Base-by-base conservation (phyloP, 805 yeast genomes). In the Pichia rugopelliculosa region DNA sequence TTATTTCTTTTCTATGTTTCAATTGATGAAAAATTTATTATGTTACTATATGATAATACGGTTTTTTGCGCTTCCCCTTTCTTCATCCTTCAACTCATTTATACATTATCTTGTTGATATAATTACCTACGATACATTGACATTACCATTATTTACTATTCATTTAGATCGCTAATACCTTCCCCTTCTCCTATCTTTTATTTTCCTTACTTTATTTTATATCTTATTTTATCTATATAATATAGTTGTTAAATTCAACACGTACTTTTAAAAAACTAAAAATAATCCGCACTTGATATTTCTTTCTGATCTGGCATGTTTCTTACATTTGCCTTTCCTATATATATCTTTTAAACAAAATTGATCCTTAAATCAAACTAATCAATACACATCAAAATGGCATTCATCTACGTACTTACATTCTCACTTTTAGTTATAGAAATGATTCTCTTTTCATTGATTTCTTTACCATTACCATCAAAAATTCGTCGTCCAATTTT, bases 391-490 rank as follows among this genome's bases (percentile, higher is more conserved):
- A 30, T 15, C 7, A 39, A 9, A 26, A 62, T 63, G 67, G 65
- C 67, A n/a, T 50, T 63, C 23, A 58, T 62, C 48, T 63, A 62
- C 52, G 48, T 53, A 8, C 52, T 63, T 12, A 64, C 90, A 7
- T 91, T 90, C 57, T 79, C 77, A n/a, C 70, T 93, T 36, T 75
- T 93, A 53, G 76, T 85, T 45, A 50, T 75, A 17, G 99, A 93
- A 68, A 80, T 91, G 82, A 77, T 68, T 15, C 68, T 86, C 41
- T 93, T 91, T 72, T 75, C 87, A 45, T 60, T 87, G 34, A 76
- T 93, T 54, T 88, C 96, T 9, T 66, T 90, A 43, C 99, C 99
- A 22, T 70, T 88, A 52, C 98, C 99, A 21, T 74, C 89, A 27
- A 72, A 67, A 49, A 61, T 82, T 50, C 81, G 96, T 59, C 79